These are phyloP conservation scores for Exsudoporus frostii DNA, from an alignment of 768 basidiomycete genomes.

Conservation along the genomic window DNA sequence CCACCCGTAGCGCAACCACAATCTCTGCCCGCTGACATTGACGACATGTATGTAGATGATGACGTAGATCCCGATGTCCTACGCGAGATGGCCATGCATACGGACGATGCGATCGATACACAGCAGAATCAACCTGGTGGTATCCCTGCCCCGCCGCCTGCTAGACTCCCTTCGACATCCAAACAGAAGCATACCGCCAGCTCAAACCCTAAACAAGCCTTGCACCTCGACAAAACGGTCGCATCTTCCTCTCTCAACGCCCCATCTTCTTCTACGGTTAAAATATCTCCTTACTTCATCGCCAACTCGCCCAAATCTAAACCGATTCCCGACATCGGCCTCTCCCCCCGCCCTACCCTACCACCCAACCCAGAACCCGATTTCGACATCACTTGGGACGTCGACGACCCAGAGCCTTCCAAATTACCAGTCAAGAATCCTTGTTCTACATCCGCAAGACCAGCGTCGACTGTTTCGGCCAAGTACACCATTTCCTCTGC, in stretches of 20 bases:
- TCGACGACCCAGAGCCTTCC: constrained; percentile 29
- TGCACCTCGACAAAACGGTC: not conserved
- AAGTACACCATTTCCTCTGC: not conserved
- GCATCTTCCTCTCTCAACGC: constrained; percentile 12
- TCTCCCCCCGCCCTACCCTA: constrained; percentile 29
- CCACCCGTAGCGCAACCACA: constrained; percentile 6
- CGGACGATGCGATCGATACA: constrained; percentile 12
- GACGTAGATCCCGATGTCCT: constrained; percentile 31
- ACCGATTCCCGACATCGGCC: constrained; percentile 25
- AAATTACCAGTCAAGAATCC: constrained; percentile 1
- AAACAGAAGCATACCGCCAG: not conserved
- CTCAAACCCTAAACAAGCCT: not conserved
- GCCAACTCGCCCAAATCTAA: constrained; percentile 4
- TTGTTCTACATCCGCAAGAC: constrained; percentile 10
- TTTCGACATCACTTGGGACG: constrained; percentile 28
- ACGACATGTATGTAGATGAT: constrained; percentile 26
- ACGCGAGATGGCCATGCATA: constrained; percentile 19
- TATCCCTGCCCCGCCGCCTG: not conserved
- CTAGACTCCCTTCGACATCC: not conserved
- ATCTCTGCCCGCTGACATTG: constrained; percentile 11
- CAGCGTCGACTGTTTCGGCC: not conserved
- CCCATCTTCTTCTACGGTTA: constrained; percentile 1
- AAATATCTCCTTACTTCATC: constrained; percentile 23
- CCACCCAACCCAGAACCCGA: constrained; percentile 16
- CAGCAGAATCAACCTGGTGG: not conserved